phyloP scores from a whole-genome alignment of 768 basidiomycete genomes.

The Termitomyces sp. region DNA sequence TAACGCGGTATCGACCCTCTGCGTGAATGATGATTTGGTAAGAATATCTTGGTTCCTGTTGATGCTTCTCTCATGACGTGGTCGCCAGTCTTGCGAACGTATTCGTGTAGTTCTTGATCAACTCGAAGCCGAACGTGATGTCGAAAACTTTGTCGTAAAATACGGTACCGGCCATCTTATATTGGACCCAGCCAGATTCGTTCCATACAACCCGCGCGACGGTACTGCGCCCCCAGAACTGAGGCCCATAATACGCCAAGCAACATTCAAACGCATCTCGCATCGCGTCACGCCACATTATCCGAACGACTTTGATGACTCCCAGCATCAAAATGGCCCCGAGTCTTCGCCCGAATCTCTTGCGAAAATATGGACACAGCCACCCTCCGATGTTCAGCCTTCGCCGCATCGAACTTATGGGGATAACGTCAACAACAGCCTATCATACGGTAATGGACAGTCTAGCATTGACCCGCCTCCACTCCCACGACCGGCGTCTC shows the following conservation, averaged over 20 bases:
- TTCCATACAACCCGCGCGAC: constrained; percentile 49
- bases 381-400: background rate
- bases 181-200: constrained; percentile 69
- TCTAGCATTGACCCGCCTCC: constrained; percentile 11
- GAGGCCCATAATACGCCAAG: constrained; percentile 18
- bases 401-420: background rate
- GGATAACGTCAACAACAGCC: background rate
- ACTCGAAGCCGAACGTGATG: constrained; percentile 78
- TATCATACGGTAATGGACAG: background rate
- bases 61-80: constrained; percentile 2
- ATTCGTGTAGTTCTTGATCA: constrained; percentile 82
- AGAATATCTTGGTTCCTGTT: background rate
- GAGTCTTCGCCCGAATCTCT: constrained; percentile 44
- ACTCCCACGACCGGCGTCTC: background rate
- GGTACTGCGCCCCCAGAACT: constrained; percentile 15
- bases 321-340: constrained; percentile 11
- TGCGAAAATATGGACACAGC: constrained; percentile 21
- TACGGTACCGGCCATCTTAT: constrained; percentile 85
- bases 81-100: constrained; percentile 78
- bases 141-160: constrained; percentile 79
- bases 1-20: constrained; percentile 90
- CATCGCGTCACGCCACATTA: constrained; percentile 17
- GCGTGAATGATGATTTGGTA: constrained; percentile 89
- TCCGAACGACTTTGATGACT: constrained; percentile 5
- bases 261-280: constrained; percentile 25